These are phyloP conservation scores for Capronia americana DNA, from an alignment of 2,329 filamentous ascomycete species.

Conservation along the genomic window DNA sequence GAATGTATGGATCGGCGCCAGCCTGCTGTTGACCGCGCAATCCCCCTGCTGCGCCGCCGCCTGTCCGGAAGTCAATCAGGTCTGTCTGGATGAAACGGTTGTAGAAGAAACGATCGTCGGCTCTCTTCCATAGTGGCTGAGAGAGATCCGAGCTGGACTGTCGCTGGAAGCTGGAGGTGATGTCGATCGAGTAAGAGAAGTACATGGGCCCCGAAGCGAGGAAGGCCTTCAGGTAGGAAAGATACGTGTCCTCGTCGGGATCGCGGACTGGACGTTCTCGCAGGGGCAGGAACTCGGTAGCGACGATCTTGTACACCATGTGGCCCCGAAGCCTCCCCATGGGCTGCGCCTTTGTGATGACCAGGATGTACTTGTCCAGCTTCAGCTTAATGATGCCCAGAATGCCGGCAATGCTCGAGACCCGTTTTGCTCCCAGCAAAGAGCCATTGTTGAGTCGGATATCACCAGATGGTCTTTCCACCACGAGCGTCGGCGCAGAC, in stretches of 20 bases:
- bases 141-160: constrained; percentile 77
- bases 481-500: constrained; percentile 81
- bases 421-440: constrained; percentile 76
- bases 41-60: constrained; percentile 55
- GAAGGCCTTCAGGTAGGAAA: constrained; percentile 78
- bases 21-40: constrained; percentile 65
- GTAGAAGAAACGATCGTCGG: constrained; percentile 99
- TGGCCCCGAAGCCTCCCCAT: constrained; percentile 92
- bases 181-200: constrained; percentile 95
- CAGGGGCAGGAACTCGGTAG: constrained; percentile 91
- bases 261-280: constrained; percentile 89
- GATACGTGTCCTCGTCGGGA: constrained; percentile 90
- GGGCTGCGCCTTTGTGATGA: constrained; percentile 92
- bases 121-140: constrained; percentile 83
- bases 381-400: constrained; percentile 91
- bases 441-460: constrained; percentile 82
- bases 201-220: constrained; percentile 89
- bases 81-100: constrained; percentile 92
- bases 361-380: constrained; percentile 94
- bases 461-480: constrained; percentile 92
- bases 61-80: constrained; percentile 83
- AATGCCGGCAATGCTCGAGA: constrained; percentile 94
- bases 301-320: constrained; percentile 90
- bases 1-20: constrained; percentile 85
- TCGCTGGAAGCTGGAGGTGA: constrained; percentile 96